Conservation (phyloP, 257 asterid genomes). For the Primulina tabacum region DNA sequence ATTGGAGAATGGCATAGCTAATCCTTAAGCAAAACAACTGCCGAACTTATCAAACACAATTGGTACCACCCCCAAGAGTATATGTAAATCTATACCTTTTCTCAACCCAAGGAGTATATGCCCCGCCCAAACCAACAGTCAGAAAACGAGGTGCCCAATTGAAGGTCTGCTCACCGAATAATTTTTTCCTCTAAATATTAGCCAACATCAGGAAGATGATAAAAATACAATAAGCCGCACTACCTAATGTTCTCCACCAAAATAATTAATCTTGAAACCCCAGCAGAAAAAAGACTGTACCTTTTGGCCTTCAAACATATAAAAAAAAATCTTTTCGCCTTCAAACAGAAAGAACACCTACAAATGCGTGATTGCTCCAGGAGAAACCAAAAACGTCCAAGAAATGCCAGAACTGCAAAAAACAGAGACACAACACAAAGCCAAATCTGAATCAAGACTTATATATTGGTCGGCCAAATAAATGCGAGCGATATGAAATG, state of each 20-base stretch:
- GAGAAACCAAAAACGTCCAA: not conserved
- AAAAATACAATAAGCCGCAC: constrained; percentile 25
- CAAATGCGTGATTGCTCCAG: constrained; percentile 27
- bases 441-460: constrained; percentile 23
- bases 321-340: not conserved
- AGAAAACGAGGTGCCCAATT: constrained; percentile 31
- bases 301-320: constrained; percentile 19
- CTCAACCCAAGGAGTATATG: constrained; percentile 15
- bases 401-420: too few species aligned
- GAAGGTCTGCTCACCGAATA: constrained; percentile 22
- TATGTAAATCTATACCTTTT: constrained; percentile 10
- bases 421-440: not conserved
- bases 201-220: constrained; percentile 3
- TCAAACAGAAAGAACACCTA: not conserved
- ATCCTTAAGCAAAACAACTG: constrained; percentile 25
- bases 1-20: constrained; percentile 41
- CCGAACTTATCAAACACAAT: constrained; percentile 14
- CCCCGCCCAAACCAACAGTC: constrained; percentile 25
- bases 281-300: constrained; percentile 14
- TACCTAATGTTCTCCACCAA: constrained; percentile 17
- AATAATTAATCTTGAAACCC: constrained; percentile 18
- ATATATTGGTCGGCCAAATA: not conserved
- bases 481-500: constrained; percentile 13
- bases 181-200: constrained; percentile 2
- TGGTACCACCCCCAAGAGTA: constrained; percentile 23